Evolutionary conservation across 106 monocot genomes (phyloP).

Genomic region (Dendrobium huoshanense): DNA sequence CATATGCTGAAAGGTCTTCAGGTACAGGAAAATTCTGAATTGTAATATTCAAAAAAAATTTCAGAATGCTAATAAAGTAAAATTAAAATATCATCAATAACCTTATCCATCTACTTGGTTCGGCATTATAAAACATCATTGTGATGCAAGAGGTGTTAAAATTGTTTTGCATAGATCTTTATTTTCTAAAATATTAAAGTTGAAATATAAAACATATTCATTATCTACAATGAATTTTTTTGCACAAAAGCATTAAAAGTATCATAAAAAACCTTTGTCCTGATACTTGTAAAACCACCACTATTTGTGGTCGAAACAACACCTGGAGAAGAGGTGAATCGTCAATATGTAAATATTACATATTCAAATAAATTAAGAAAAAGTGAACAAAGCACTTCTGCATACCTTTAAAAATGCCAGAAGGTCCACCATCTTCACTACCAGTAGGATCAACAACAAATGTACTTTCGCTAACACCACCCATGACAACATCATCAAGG

Average conservation of each 20-base stretch:
- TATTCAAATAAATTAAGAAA: neutral
- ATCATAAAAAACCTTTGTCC: slow-evolving; percentile 67
- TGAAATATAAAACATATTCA: neutral
- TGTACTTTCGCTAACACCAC: slow-evolving; percentile 91
- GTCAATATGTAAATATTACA: neutral
- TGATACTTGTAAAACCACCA: slow-evolving; percentile 94
- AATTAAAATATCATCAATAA: neutral
- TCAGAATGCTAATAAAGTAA: neutral
- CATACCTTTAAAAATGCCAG: slow-evolving; percentile 91
- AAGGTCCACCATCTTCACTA: slow-evolving; percentile 69
- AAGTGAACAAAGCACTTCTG: neutral
- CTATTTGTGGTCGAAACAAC: slow-evolving; percentile 89
- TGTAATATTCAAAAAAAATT: neutral
- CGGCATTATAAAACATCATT: neutral
- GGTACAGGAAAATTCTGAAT: slow-evolving; percentile 78
- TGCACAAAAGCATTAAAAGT: neutral
- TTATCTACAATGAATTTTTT: neutral
- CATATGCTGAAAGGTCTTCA: slow-evolving; percentile 93
- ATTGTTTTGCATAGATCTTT: neutral
- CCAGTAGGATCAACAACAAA: slow-evolving; percentile 72
- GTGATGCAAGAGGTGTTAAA: neutral
- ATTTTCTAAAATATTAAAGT: neutral
- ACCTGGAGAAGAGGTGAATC: slow-evolving; percentile 33
- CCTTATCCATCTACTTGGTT: neutral
- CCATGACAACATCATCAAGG: slow-evolving; percentile 99